These are phyloP conservation scores for Macrophomina tecta DNA, from an alignment of 2,329 filamentous ascomycete genomes.

Conservation along the genomic window DNA sequence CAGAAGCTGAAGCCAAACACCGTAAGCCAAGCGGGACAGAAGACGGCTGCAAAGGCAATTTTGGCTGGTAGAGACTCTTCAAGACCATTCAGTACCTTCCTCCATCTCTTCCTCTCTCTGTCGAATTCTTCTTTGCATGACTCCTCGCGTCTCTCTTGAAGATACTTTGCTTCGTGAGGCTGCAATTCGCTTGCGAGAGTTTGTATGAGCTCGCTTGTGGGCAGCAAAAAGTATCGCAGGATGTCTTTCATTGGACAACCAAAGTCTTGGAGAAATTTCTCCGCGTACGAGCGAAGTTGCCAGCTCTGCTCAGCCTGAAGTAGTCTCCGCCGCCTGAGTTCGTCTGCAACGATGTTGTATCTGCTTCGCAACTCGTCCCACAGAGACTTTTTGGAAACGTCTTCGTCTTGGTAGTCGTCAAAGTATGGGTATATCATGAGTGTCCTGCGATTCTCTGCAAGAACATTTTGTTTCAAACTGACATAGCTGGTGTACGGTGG, in stretches of 20 bases:
- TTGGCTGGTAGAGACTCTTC: slow-evolving; percentile 33
- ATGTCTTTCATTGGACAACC: slow-evolving; percentile 45
- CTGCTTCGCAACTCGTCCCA: slow-evolving; percentile 37
- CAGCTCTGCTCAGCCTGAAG: slow-evolving; percentile 44
- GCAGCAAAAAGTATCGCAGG: slow-evolving; percentile 48
- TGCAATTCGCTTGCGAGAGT: slow-evolving; percentile 29
- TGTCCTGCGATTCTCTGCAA: slow-evolving; percentile 48
- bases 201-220: slow-evolving; percentile 28
- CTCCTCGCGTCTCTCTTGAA: slow-evolving; percentile 14
- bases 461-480: slow-evolving; percentile 48
- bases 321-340: slow-evolving; percentile 38
- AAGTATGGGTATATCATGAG: slow-evolving; percentile 47
- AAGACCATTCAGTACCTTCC: slow-evolving; percentile 39
- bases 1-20: slow-evolving; percentile 47
- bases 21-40: slow-evolving; percentile 45
- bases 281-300: slow-evolving; percentile 42
- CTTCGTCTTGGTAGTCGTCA: slow-evolving; percentile 35
- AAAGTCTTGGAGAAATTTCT: slow-evolving; percentile 44
- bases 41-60: slow-evolving; percentile 42
- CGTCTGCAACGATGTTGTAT: slow-evolving; percentile 39
- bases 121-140: slow-evolving; percentile 42
- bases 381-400: slow-evolving; percentile 31
- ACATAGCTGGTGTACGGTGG: slow-evolving; percentile 51
- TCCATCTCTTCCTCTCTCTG: slow-evolving; percentile 39
- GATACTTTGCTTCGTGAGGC: background rate